Evolutionary conservation across 371 early-diverging fungal genomes (phyloP).

Genomic region (Mycotypha africana): DNA sequence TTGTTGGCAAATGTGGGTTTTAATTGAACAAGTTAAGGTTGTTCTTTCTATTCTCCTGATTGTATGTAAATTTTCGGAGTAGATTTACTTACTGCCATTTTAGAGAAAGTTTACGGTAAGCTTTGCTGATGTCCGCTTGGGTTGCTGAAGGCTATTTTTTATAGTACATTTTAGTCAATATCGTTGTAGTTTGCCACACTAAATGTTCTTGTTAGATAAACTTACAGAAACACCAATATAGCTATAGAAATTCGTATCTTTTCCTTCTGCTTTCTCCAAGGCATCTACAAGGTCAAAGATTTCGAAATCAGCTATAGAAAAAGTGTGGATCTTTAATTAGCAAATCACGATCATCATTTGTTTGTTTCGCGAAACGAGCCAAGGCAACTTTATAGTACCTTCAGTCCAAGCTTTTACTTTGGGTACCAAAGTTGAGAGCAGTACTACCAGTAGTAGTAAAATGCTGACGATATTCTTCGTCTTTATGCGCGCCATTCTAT

Average conservation of each 20-base stretch:
- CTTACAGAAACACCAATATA: conserved; percentile 50
- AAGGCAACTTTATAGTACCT: conserved; percentile 5
- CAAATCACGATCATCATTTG: not conserved
- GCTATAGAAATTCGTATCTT: conserved; percentile 54
- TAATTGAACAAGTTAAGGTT: too few relatives aligned
- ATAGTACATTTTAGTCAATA: not conserved
- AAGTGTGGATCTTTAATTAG: too few relatives aligned
- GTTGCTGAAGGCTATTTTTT: conserved; percentile 53
- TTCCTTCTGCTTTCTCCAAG: conserved; percentile 64
- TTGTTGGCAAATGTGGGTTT: too few relatives aligned
- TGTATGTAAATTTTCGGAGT: not conserved
- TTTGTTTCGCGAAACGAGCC: not conserved
- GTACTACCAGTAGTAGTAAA: conserved; percentile 11
- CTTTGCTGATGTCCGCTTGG: conserved; percentile 70
- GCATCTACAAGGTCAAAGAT: conserved; percentile 83
- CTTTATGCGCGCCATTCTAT: conserved; percentile 14
- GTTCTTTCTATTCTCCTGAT: too few relatives aligned
- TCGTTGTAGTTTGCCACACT: too few relatives aligned
- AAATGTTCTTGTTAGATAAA: not conserved
- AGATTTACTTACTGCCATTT: conserved; percentile 88
- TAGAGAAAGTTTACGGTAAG: conserved; percentile 88
- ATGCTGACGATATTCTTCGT: conserved; percentile 11
- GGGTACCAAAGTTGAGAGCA: conserved; percentile 15
- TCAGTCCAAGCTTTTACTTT: conserved; percentile 29
- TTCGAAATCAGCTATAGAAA: conserved; percentile 70